These are phyloP conservation scores for Cercis canadensis DNA, from an alignment of 306 rosid species.

Conservation along the genomic window DNA sequence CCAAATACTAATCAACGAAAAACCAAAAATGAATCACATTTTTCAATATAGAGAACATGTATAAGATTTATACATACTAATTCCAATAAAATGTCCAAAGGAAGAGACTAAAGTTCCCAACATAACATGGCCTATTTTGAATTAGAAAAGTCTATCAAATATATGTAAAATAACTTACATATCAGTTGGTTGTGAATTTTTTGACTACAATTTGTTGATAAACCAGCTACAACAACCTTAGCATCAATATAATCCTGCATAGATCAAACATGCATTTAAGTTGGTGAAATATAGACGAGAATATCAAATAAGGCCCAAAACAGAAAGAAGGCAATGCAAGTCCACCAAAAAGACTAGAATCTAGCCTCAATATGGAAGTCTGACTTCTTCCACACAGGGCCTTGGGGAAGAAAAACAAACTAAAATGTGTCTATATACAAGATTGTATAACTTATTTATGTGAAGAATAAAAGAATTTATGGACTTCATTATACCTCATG, in stretches of 20 bases:
- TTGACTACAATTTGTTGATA: slow-evolving; percentile 96
- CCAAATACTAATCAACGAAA: slow-evolving; percentile 33
- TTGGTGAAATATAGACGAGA: slow-evolving; percentile 23
- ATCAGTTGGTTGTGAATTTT: slow-evolving; percentile 98
- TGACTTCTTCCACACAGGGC: slow-evolving; percentile 15
- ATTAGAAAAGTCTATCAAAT: slow-evolving; percentile 29
- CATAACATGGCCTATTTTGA: slow-evolving; percentile 14
- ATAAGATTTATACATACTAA: slow-evolving; percentile 9
- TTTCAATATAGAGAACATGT: slow-evolving; percentile 7
- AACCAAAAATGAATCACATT: slow-evolving; percentile 14
- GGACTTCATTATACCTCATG: slow-evolving; percentile 54
- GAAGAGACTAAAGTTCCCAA: slow-evolving; percentile 6
- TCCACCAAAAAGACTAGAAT: slow-evolving; percentile 10
- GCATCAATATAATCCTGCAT: slow-evolving; percentile 83
- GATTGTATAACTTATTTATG: not conserved
- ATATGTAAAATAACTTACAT: slow-evolving; percentile 22
- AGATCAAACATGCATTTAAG: slow-evolving; percentile 28
- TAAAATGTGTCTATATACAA: too few relatives aligned
- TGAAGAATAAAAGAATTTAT: not conserved
- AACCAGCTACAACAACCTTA: slow-evolving; percentile 78
- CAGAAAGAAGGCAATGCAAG: slow-evolving; percentile 29
- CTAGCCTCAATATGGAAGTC: slow-evolving; percentile 19
- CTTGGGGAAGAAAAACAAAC: not conserved
- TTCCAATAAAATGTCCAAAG: slow-evolving; percentile 21
- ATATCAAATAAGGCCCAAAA: not conserved